These are phyloP conservation scores for Lasiosphaeris hirsuta DNA, from an alignment of 495 filamentous ascomycete species.

Conservation along the genomic window DNA sequence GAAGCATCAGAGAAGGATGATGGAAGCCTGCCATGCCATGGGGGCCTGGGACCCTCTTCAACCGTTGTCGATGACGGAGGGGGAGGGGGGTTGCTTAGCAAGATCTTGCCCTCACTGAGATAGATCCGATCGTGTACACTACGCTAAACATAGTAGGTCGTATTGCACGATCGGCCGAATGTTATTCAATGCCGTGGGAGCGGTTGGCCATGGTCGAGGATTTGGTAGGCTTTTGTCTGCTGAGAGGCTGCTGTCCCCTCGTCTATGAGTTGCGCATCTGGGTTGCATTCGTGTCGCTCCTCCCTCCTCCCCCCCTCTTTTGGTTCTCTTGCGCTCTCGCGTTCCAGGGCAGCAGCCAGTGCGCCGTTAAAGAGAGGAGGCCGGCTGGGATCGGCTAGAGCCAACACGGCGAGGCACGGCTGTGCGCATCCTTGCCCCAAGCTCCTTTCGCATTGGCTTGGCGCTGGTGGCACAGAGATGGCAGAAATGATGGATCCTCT, in stretches of 20 bases:
- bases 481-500: constrained; percentile 12
- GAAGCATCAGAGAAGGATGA: constrained; percentile 17
- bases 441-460: constrained; percentile 18
- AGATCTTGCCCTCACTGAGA: no score
- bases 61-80: background rate
- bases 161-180: no score
- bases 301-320: background rate
- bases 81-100: background rate
- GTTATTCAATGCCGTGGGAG: no score
- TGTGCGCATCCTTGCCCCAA: constrained; percentile 6
- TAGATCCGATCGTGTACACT: no score
- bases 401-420: constrained; percentile 7
- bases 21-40: constrained; percentile 13
- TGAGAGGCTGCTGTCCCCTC: background rate
- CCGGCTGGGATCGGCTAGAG: background rate
- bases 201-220: no score
- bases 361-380: background rate
- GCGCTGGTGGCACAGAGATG: constrained; percentile 5
- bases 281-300: background rate
- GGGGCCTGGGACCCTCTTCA: background rate
- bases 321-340: background rate
- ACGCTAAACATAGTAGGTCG: no score
- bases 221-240: no score
- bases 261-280: background rate
- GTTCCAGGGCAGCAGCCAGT: no score